These are phyloP conservation scores for Lactifluus echinatus DNA, from an alignment of 768 basidiomycete genomes.

Conservation along the genomic window DNA sequence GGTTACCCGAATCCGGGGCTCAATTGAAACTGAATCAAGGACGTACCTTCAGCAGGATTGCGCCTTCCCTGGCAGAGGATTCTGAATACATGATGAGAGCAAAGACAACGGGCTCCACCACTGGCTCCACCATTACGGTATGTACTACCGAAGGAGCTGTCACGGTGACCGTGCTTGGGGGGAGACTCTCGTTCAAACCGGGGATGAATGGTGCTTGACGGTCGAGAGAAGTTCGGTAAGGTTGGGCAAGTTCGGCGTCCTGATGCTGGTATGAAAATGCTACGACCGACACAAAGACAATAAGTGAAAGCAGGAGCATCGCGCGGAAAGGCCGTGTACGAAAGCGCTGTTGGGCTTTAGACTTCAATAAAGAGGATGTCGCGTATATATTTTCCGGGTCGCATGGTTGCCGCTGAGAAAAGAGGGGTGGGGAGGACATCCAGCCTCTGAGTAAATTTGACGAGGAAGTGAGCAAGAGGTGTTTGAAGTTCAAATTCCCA, in stretches of 20 bases:
- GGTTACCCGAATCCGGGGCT: neutral
- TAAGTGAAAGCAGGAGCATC: neutral
- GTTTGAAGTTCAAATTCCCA: no score
- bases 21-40: neutral
- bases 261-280: neutral
- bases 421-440: neutral
- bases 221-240: neutral
- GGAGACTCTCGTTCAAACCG: neutral
- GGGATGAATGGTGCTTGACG: neutral
- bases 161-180: neutral
- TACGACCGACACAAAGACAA: neutral
- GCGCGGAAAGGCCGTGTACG: neutral
- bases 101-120: constrained; percentile 10
- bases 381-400: neutral
- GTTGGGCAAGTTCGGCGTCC: neutral
- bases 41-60: constrained; percentile 17
- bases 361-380: no score
- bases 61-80: constrained; percentile 17
- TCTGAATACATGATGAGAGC: constrained; percentile 16
- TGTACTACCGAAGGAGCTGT: neutral
- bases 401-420: neutral
- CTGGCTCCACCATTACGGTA: neutral
- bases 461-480: neutral
- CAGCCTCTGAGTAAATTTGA: no score
- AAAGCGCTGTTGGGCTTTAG: neutral